Percentiles rank a stretch among this genome's conserved stretches.
Conservation (phyloP, 2,329 filamentous ascomycete species). For the Tolypocladium tundrense region DNA sequence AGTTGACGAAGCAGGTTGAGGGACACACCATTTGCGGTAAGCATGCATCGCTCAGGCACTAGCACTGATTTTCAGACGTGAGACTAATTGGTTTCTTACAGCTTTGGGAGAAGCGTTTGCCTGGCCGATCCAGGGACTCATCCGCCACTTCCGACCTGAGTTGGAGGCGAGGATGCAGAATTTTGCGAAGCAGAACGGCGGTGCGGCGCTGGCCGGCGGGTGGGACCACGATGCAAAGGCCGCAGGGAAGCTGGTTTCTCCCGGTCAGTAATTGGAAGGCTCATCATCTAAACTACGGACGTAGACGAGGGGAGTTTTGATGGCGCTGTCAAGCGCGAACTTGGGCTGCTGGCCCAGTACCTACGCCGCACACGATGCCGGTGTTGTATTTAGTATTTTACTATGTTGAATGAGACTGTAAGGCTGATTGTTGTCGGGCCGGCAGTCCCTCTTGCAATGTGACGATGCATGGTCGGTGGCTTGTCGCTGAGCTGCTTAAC, state of each 20-base stretch:
- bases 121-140: slow-evolving; percentile 96
- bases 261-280: slow-evolving; percentile 61
- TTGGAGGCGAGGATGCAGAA: slow-evolving; percentile 83
- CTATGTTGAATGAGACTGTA: slow-evolving; percentile 3
- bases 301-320: slow-evolving; percentile 1
- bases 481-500: too few species aligned
- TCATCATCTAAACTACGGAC: neutral
- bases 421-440: slow-evolving; percentile 11
- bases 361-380: slow-evolving; percentile 11
- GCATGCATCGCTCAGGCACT: slow-evolving; percentile 12
- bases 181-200: slow-evolving; percentile 63
- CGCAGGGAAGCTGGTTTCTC: slow-evolving; percentile 76
- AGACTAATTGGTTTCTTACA: slow-evolving; percentile 17
- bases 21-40: slow-evolving; percentile 95
- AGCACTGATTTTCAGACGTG: neutral
- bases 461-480: neutral
- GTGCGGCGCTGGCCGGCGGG: slow-evolving; percentile 71
- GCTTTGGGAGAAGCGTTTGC: slow-evolving; percentile 94
- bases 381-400: slow-evolving; percentile 10
- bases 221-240: slow-evolving; percentile 67
- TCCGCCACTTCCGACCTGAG: slow-evolving; percentile 95
- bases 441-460: slow-evolving; percentile 8
- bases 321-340: slow-evolving; percentile 1
- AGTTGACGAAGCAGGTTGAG: slow-evolving; percentile 98
- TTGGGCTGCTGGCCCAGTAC: slow-evolving; percentile 10